Base-by-base conservation (phyloP, 495 filamentous ascomycete species). In the Paragyromitra xinjiangensis region DNA sequence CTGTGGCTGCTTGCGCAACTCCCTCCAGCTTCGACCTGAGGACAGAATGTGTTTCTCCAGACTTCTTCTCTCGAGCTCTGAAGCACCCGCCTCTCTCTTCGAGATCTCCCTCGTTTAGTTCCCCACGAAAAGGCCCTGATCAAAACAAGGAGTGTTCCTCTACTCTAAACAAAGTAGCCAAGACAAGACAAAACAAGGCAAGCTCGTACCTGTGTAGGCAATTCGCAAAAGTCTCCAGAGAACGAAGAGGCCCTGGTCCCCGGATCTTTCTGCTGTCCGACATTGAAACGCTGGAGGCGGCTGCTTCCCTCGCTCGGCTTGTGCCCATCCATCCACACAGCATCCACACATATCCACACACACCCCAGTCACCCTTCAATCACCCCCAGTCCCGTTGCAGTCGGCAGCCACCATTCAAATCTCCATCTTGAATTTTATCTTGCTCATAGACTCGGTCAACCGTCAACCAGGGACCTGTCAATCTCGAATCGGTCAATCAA, bases 401-500 rank as follows among this genome's bases (percentile, higher is more conserved):
- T 64, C 76, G 62, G 61, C 77, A 67, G 59, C 55, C 74, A 56
- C 74, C 37, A 64, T 39, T 45, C 40, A 69, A 79, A 79, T 72
- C 74, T 62, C 51, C 61, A 77, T 77, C 74, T 77, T 64, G 69
- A 71, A 77, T 72, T 71, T 69, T 56, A 50, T 76, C 73, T 42
- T 24, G 48, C 48, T 65, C 69, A 69, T 44, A 44, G 64, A 72
- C 73, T 65, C 68, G 59, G 68, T 37, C 73, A 76, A 77, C 59
- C 50, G 61, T 29, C 69, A 77, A 73, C 69, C 51, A 42, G 74
- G 74, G 62, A 73, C 69, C 69, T 73, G 69, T 77, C 74, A 77
- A 77, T 73, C 74, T 61, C 50, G 69, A 77, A 77, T 73, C 74
- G 50, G 69, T 58, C 69, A 48, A 63, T 61, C 69, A 48, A 63